These are phyloP conservation scores for Barbarea vulgaris DNA, from an alignment of 345 rosid species.

Conservation along the genomic window DNA sequence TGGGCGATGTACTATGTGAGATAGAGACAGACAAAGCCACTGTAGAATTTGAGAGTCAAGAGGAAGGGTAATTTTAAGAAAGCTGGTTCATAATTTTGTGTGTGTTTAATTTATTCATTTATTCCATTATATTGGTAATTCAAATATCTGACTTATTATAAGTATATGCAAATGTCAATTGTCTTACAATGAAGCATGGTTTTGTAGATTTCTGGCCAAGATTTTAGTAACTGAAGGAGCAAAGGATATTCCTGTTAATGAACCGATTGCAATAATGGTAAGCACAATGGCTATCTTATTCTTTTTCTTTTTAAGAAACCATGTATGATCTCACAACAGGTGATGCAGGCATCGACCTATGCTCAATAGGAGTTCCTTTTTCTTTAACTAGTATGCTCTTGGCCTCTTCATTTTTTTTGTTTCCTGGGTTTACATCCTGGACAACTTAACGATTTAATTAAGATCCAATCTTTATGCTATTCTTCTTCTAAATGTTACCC, in stretches of 20 bases:
- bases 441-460: background rate
- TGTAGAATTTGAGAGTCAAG: conserved; percentile 89
- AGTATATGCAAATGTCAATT: conserved; percentile 21
- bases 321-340: conserved; percentile 16
- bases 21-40: conserved; percentile 99
- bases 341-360: background rate
- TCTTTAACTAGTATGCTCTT: conserved; percentile 13
- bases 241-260: conserved; percentile 88
- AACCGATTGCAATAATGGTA: conserved; percentile 88
- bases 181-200: conserved; percentile 32
- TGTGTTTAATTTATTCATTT: conserved; percentile 15
- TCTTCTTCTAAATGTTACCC: conserved; percentile 13
- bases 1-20: conserved; percentile 88
- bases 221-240: conserved; percentile 84
- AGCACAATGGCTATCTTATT: conserved; percentile 25
- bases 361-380: conserved; percentile 3
- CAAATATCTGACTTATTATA: conserved; percentile 3
- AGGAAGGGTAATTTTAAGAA: conserved; percentile 72
- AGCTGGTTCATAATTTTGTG: conserved; percentile 16
- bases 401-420: conserved; percentile 30
- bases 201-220: conserved; percentile 85
- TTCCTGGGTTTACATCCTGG: conserved; percentile 20
- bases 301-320: conserved; percentile 16
- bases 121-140: conserved; percentile 4
- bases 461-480: conserved; percentile 6